Base-by-base conservation (phyloP, 257 asterid species). In the Buddleja alternifolia region DNA sequence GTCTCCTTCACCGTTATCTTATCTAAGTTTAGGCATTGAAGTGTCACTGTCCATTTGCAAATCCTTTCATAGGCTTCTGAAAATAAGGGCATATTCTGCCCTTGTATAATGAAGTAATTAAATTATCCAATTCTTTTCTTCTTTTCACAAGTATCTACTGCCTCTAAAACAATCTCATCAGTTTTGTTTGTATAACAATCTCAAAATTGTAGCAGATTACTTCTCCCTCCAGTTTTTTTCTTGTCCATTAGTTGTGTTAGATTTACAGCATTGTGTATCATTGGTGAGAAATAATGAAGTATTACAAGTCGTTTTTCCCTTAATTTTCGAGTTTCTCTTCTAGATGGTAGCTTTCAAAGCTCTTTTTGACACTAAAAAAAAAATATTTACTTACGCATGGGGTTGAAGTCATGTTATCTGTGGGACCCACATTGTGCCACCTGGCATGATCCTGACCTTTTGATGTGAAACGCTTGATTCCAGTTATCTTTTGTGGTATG, bases 1-100 rank as follows among this genome's bases (percentile, higher is more conserved):
- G 99, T 93, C 86, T 88, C 91, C 72, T 93, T 93, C 90, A 90
- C 97, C 69, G 81, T 93, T 69, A 93, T 84, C 96, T 93, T 74
- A 81, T 85, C 68, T 93, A 81, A 85, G 88, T 62, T 65, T 77
- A 59, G 72, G 54, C 56, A 57, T 47, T 69, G 58, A 53, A 50
- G 51, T 74, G 81, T 63, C 58, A 37, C 79, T 66, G 14, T 76
- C 77, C 67, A 39, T 63, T 74, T 76, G 60, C 73, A 50, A 65
- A 44, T 44, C 61, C 74, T 68, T 55, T 55, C 40, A 58, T 42
- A 70, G 81, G 61, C 71, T 21, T 44, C 10, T 29, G 10, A 51
- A 50, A 75, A 73, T 71, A 75, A 75, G 67, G 69, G 66, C 74
- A 72, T 65, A 11, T 56, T 69, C 60, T 70, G 63, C 64, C 75